Percentiles rank a stretch among this genome's conserved stretches.
phyloP scores from a whole-genome alignment of 2,329 filamentous ascomycete genomes.

The Colletotrichum salicis region DNA sequence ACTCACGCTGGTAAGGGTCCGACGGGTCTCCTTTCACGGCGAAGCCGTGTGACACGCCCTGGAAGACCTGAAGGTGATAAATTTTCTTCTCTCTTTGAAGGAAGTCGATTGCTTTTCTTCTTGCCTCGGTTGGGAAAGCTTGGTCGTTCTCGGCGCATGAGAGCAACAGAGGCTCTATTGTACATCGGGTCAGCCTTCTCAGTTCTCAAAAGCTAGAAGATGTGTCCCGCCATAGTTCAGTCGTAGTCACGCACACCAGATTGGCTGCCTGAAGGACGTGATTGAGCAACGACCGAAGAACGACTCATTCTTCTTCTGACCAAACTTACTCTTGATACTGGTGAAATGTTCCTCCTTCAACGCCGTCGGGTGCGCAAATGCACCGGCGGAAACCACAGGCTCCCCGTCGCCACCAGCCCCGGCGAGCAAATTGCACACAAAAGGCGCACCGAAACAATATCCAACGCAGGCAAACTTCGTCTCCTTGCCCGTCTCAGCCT shows the following conservation, averaged over 20 bases:
- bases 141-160: conserved; percentile 58
- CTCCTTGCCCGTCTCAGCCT: not conserved
- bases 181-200: not conserved
- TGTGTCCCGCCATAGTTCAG: not conserved
- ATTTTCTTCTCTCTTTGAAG: conserved; percentile 52
- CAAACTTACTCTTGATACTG: conserved; percentile 46
- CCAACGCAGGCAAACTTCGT: conserved; percentile 55
- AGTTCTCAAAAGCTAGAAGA: not conserved
- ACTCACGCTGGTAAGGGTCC: conserved; percentile 39
- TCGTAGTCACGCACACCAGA: not conserved
- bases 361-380: conserved; percentile 62
- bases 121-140: conserved; percentile 50
- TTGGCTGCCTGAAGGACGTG: no score
- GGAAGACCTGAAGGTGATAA: conserved; percentile 73
- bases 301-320: no score
- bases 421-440: conserved; percentile 48
- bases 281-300: not conserved
- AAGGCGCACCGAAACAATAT: conserved; percentile 56
- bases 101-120: conserved; percentile 55
- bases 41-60: conserved; percentile 71
- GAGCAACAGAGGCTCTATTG: conserved; percentile 53
- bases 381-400: conserved; percentile 51
- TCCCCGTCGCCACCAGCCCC: conserved; percentile 18
- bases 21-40: conserved; percentile 65
- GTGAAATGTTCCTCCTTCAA: conserved; percentile 58